Base-by-base conservation (phyloP, 2,329 filamentous ascomycete genomes). In the Paraphoma sp. region DNA sequence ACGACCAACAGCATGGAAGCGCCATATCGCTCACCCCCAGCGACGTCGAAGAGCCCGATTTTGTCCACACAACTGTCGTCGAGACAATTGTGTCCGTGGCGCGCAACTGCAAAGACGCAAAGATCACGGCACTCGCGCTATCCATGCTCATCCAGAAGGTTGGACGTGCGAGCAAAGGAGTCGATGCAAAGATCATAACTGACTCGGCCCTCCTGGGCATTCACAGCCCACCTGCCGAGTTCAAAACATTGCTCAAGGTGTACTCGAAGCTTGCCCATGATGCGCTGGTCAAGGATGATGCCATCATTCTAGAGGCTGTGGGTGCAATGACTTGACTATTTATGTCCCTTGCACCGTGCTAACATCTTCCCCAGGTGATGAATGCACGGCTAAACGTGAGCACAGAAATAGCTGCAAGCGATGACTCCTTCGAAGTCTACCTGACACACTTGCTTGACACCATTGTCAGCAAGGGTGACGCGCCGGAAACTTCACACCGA, bases 91-190 rank as follows among this genome's bases (percentile, higher is more conserved):
- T 96, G 54, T 89, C 88, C n/a, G 92, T 99, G 72, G 92, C 95
- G 0, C 86, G 85, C 18, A 88, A 86, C 54, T 93, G 89, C 72
- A 86, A 89, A 46, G 93, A 99, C 69, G 88, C 92, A 57, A 97
- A 97, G 78, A 96, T 99, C 51, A 95, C 90, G 6, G 93, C 93
- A 5, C 82, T 99, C 50, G 94, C 93, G 2, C 90, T 97, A 67
- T 96, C 93, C 0, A 97, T 99, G 88, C 86, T 99, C 23, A 80
- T 97, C n/a, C 95, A 99, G 72, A 98, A 99, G 76, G 86, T 98
- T 55, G 89, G 90, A 58, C 94, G 95, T 76, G 87, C 97, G 53
- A 95, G 87, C 69, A 83, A 86, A 56, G 81, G 85, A 4, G 90
- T 97, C 2, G 93, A 98, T 79, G 88, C 90, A 30, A 89, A 89